Evolutionary conservation across 495 filamentous ascomycete species (phyloP), one percentile per base, ranked within the genome.

Genomic region (Parathielavia appendiculata): DNA sequence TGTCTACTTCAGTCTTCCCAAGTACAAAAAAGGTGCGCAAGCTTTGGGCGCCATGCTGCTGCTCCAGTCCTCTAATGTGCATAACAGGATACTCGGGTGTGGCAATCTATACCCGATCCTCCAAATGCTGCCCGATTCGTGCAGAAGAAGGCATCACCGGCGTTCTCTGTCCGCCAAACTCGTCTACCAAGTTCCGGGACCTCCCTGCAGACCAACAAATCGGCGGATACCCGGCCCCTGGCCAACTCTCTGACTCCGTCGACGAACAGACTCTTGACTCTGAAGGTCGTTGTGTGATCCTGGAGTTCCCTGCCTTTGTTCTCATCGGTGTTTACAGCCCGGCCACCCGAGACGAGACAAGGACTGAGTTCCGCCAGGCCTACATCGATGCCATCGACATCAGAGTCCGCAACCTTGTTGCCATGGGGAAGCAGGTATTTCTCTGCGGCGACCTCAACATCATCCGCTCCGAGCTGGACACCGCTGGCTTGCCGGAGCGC

Each of bases 261-360:
- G 90, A 96, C 71, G 82, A 90, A 26, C 69, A 76, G 22, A 76
- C 76, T 0, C 82, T 97, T 22, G 92, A 97, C 67, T 91, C 89
- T 0, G 92, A 97, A 79, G 93, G 93, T 6, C 85, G 93, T 40
- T 92, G 90, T 64, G 83, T 97, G 6, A 76, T 96, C n/a, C 79
- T 98, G 3, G 93, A 98, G 65, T 97, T 98, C 64, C 90, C 91
- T 1, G 92, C 91, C 13, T 97, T 98, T 65, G 88, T 98, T 19
- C 77, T 98, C 3, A 84, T 98, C 43, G 93, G 92, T 13, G 80
- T 90, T 16, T 97, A 98, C 70, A 87, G 85, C 63, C 93, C 93
- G 17, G 93, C 93, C 11, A 87, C 87, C 65, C 81, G 89, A 56
- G 92, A 96, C 63, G 88, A 91, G 54, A 82, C 81, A n/a, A 79